phyloP scores from a whole-genome alignment of 345 rosid species.

The Corchorus capsularis region DNA sequence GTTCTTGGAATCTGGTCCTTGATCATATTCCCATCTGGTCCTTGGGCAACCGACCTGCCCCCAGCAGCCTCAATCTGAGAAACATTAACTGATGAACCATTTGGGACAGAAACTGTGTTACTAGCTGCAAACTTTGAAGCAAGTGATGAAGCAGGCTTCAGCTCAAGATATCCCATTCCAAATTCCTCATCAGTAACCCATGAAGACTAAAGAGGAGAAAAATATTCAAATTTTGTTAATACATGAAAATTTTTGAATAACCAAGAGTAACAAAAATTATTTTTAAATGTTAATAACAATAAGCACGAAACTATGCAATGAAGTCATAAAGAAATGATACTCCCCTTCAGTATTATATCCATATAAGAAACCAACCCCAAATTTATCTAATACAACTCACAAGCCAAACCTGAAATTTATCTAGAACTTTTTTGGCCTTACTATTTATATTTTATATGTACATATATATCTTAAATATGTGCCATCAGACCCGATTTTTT shows the following conservation, averaged over 20 bases:
- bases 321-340: too few species aligned
- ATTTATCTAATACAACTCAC: not conserved
- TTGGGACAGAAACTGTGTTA: constrained; percentile 43
- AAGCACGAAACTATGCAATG: not conserved
- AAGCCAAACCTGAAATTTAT: too few species aligned
- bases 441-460: not conserved
- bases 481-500: too few species aligned
- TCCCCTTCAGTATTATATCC: not conserved
- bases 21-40: constrained; percentile 53
- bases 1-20: constrained; percentile 66
- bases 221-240: not conserved
- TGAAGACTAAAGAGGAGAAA: constrained; percentile 59
- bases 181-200: constrained; percentile 99
- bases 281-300: not conserved
- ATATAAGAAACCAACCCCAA: not conserved
- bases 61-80: constrained; percentile 60
- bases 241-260: not conserved
- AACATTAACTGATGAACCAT: constrained; percentile 48
- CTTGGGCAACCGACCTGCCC: constrained; percentile 41
- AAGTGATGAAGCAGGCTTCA: constrained; percentile 68
- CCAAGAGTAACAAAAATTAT: not conserved
- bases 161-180: constrained; percentile 97
- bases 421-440: not conserved
- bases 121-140: constrained; percentile 56
- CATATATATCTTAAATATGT: not conserved